A percentile compares a stretch with the other conserved stretches of the same genome.
Evolutionary conservation across 1,139 yeast species (phyloP).

Genomic region (Zygotorulaspora mrakii): DNA sequence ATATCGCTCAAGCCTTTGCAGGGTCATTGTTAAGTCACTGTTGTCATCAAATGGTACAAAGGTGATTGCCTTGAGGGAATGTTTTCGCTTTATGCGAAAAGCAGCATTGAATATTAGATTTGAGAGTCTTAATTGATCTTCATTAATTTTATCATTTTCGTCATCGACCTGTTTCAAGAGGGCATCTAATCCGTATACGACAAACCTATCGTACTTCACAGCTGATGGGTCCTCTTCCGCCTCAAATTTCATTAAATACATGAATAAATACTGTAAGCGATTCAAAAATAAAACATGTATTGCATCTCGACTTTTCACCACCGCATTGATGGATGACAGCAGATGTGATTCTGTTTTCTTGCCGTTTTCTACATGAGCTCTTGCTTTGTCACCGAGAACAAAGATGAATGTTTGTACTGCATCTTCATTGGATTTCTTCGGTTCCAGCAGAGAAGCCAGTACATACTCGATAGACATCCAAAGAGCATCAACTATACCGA

Average conservation of each 20-base stretch:
- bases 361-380: conserved; percentile 26
- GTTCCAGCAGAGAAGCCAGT: conserved; percentile 10
- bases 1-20: conserved; percentile 22
- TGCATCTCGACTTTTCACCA: conserved; percentile 19
- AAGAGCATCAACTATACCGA: background rate
- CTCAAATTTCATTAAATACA: conserved; percentile 35
- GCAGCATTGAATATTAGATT: conserved; percentile 28
- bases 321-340: conserved; percentile 22
- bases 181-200: conserved; percentile 32
- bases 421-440: conserved; percentile 5
- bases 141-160: conserved; percentile 6
- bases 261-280: conserved; percentile 32
- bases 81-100: conserved; percentile 23
- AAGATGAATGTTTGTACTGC: conserved; percentile 23
- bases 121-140: conserved; percentile 20
- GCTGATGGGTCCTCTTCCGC: conserved; percentile 16
- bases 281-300: conserved; percentile 32
- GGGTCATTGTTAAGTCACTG: conserved; percentile 4
- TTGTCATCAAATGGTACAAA: conserved; percentile 15
- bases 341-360: conserved; percentile 12
- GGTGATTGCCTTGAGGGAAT: conserved; percentile 17
- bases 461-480: conserved; percentile 9
- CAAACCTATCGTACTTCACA: conserved; percentile 21
- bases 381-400: conserved; percentile 27
- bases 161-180: conserved; percentile 13